phyloP scores from a whole-genome alignment of 2,329 filamentous ascomycete species.

The Penicillium sp. region DNA sequence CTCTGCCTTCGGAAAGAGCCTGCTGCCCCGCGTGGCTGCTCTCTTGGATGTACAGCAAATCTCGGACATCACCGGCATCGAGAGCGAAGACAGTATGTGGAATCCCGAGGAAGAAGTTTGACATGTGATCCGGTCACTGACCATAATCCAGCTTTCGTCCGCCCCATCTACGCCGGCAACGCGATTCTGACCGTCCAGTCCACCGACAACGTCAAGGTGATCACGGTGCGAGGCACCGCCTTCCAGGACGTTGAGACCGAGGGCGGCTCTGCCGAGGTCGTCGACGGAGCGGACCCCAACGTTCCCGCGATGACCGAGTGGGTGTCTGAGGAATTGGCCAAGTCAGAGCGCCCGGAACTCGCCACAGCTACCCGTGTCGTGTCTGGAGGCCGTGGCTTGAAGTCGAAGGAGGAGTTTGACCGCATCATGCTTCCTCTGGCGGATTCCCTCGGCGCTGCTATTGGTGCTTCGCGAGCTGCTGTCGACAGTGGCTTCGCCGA shows the following conservation, averaged over 20 bases:
- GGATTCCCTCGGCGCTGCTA: conserved; percentile 89
- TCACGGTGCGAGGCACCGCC: conserved; percentile 90
- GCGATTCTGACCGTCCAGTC: conserved; percentile 96
- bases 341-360: conserved; percentile 91
- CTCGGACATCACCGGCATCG: conserved; percentile 83
- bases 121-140: conserved; percentile 27
- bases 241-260: conserved; percentile 74
- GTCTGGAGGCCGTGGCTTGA: conserved; percentile 88
- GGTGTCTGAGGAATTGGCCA: conserved; percentile 89
- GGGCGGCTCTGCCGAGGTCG: conserved; percentile 71
- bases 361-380: conserved; percentile 87
- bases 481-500: conserved; percentile 97
- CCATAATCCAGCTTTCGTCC: conserved; percentile 68
- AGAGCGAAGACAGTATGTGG: conserved; percentile 75
- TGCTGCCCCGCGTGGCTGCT: conserved; percentile 87
- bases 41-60: conserved; percentile 90
- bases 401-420: conserved; percentile 98
- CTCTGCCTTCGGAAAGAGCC: conserved; percentile 93
- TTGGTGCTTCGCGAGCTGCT: conserved; percentile 90
- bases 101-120: neutral
- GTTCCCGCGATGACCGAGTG: conserved; percentile 73
- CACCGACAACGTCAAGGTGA: conserved; percentile 76
- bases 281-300: conserved; percentile 83
- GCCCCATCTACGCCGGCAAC: conserved; percentile 96
- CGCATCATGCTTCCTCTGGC: conserved; percentile 87